Base-by-base conservation (phyloP, 371 early-diverging fungal species). In the Mortierella sp. region DNA sequence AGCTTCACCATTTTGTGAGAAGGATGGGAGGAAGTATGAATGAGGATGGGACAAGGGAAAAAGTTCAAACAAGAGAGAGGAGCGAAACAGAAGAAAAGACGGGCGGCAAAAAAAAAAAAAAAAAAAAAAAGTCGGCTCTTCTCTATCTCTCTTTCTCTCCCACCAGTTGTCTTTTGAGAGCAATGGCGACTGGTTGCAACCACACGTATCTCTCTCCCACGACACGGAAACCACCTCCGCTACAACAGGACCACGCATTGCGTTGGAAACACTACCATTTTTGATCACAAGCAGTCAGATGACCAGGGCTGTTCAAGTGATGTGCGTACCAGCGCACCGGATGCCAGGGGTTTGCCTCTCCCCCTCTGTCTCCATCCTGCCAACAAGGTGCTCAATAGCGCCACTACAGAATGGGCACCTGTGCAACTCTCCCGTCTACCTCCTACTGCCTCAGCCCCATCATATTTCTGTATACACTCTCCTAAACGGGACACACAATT, bases 131-230 rank as follows among this genome's bases (percentile, higher is more conserved):
- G 18, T 25, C 25, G 46, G 46, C 29, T 57, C 29, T 57, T 19
- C 29, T 12, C 37, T 30, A 1, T 30, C 29, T 4, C 29, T 30
- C 7, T 7, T 28, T 16, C 57, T 56, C 18, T 30, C 29, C 28
- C 57, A 28, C 18, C 57, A 1, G 57, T 26, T 2, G 18, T 11
- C 11, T 56, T 30, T 71, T 93, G 93, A 44, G 94, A 85, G 97
- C 98, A n/a, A n/a, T n/a, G n/a, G n/a, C n/a, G n/a, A n/a, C n/a
- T n/a, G n/a, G n/a, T n/a, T n/a, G n/a, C n/a, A n/a, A 97, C 30
- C 73, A 85, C 71, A 96, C 97, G 70, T 97, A 89, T 84, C 96
- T 90, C 65, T 92, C 94, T 47, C 94, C 83, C 80, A 97, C 82
- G 9, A 85, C 89, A 76, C 97, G 97, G 29, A 97, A 66, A 43